phyloP scores from a whole-genome alignment of 495 filamentous ascomycete genomes.

The Aspergillus olivimuriae region DNA sequence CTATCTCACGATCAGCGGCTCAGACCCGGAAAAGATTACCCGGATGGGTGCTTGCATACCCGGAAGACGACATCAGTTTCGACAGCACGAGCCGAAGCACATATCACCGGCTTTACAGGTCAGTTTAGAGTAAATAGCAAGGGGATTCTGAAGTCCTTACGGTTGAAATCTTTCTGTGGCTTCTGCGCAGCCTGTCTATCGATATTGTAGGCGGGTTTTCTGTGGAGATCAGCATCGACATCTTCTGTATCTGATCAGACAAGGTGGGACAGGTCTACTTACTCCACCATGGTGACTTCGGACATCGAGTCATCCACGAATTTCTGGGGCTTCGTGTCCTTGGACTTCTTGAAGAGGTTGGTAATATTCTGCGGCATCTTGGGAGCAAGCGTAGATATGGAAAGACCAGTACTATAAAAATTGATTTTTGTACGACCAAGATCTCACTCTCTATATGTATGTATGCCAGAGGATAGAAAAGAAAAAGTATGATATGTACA shows the following conservation, averaged over 20 bases:
- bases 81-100: slow-evolving; percentile 10
- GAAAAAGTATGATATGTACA: neutral
- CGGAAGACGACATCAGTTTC: neutral
- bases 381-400: no score
- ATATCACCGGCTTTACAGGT: slow-evolving; percentile 3
- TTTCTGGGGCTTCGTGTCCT: neutral
- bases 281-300: slow-evolving; percentile 3
- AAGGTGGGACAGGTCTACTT: neutral
- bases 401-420: neutral
- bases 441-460: no score
- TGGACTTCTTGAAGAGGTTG: slow-evolving; percentile 1
- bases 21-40: no score
- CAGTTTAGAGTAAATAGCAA: neutral
- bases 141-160: slow-evolving; percentile 1
- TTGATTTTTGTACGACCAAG: neutral
- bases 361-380: neutral
- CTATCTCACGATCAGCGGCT: no score
- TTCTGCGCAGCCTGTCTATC: neutral
- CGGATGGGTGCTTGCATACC: no score
- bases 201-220: neutral
- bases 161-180: slow-evolving; percentile 1
- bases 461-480: neutral
- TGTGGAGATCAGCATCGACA: neutral
- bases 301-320: neutral
- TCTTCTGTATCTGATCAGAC: neutral